Evolutionary conservation across 2,329 filamentous ascomycete genomes (phyloP).

Genomic region (Fusarium pseudograminearum): DNA sequence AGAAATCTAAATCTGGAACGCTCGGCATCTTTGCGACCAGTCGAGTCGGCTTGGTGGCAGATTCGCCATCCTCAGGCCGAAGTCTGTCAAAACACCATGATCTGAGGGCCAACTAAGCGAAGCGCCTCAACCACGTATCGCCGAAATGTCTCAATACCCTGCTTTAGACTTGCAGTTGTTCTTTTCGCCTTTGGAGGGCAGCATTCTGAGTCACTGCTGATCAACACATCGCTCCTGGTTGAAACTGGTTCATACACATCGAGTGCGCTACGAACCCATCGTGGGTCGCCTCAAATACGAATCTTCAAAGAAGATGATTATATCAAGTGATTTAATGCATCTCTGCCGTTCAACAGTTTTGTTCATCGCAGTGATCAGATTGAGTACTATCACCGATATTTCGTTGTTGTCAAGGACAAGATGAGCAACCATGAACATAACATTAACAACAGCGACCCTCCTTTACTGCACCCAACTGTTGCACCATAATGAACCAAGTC

Average conservation of each 20-base stretch:
- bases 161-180: rapidly evolving
- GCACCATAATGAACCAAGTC: not conserved
- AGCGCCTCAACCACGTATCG: not conserved
- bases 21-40: not conserved
- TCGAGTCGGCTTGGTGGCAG: not conserved
- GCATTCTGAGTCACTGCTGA: not conserved
- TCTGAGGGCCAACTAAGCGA: not conserved
- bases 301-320: not conserved
- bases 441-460: not conserved
- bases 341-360: not conserved
- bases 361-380: not conserved
- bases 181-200: too few species aligned
- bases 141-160: not conserved
- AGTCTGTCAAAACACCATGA: not conserved
- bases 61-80: not conserved
- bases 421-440: too few species aligned
- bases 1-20: rapidly evolving
- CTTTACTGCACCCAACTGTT: not conserved
- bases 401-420: not conserved
- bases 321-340: not conserved
- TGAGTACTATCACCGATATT: not conserved
- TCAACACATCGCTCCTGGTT: not conserved
- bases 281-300: not conserved
- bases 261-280: too few species aligned
- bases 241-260: not conserved